A percentile compares a stretch with the other conserved stretches of the same genome.
Evolutionary conservation across 2,329 filamentous ascomycete genomes (phyloP).

Genomic region (Trichophyton schoenleinii): DNA sequence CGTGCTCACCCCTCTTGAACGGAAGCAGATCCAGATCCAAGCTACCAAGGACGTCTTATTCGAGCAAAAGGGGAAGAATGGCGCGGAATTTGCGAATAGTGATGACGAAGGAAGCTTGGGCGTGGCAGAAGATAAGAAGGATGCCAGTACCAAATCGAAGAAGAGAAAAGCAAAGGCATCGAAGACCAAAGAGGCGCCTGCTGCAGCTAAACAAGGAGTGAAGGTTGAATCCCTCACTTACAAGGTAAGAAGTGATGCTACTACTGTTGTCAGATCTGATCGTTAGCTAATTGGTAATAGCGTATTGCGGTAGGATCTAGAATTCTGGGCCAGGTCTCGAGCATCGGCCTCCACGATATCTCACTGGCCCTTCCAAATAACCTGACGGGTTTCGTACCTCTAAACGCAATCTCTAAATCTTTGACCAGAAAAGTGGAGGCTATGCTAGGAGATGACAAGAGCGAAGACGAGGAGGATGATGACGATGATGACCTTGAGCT

Average conservation of each 20-base stretch:
- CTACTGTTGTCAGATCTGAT: background rate
- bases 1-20: conserved; percentile 80
- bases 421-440: conserved; percentile 64
- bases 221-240: conserved; percentile 80
- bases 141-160: conserved; percentile 29
- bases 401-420: conserved; percentile 78
- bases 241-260: conserved; percentile 48
- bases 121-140: conserved; percentile 27
- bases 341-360: conserved; percentile 68
- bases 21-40: conserved; percentile 91
- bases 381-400: conserved; percentile 73
- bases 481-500: conserved; percentile 51
- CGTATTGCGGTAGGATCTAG: conserved; percentile 74
- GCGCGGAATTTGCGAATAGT: conserved; percentile 31
- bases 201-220: conserved; percentile 42
- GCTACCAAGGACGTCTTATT: conserved; percentile 85
- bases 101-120: conserved; percentile 15
- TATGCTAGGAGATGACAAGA: conserved; percentile 46
- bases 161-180: conserved; percentile 26
- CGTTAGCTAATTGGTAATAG: conserved; percentile 38
- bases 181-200: conserved; percentile 39
- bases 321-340: conserved; percentile 72
- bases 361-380: conserved; percentile 83
- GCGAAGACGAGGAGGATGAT: conserved; percentile 42
- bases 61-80: conserved; percentile 57